Base-by-base conservation (phyloP, 768 basidiomycete species). In the Mycena crocata region DNA sequence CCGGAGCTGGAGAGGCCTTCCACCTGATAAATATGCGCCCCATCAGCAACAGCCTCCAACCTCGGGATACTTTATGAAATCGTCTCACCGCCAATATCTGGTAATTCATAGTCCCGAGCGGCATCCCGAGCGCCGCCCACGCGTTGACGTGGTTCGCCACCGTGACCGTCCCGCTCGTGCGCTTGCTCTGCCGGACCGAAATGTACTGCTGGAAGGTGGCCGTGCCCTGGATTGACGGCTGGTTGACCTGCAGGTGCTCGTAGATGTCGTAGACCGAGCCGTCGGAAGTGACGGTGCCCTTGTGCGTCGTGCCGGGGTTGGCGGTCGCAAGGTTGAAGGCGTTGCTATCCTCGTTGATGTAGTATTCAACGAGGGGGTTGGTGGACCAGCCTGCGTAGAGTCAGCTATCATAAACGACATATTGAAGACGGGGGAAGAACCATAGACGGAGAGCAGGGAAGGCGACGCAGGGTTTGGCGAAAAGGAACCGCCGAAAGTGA, bases 311-410 rank as follows among this genome's bases (percentile, higher is more conserved):
- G 2, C 61, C 66, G 9, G 61, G 26, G 50, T 57, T 62, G 24
- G 32, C 24, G 5, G 66, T 67, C 19, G 52, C 66, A 46, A 67
- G 54, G 56, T 67, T 58, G 55, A 67, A 67, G 7, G 57, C 19
- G 56, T 63, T 58, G 3, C 49, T 28, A 17, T 62, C 31, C 35
- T 67, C 66, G 66, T 67, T 67, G 56, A 67, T 55, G 61, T 67
- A 67, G 56, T 62, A 67, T 54, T 67, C 66, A 35, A 67, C 56
- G 61, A 67, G 66, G 4, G 60, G 66, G 54, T 54, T 67, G 54
- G 59, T 62, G 30, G 66, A 78, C 69, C 70, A 78, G 72, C 67
- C 67, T 42, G 24, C 26, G 54, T 35, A 48, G 34, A 26, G 48
- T n/a, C 21, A 37, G 30, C n/a, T 12, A 32, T 48, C n/a, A 63